Evolutionary conservation across 108 stramenopile species (phyloP).

Genomic region (Epithemia pelagica): DNA sequence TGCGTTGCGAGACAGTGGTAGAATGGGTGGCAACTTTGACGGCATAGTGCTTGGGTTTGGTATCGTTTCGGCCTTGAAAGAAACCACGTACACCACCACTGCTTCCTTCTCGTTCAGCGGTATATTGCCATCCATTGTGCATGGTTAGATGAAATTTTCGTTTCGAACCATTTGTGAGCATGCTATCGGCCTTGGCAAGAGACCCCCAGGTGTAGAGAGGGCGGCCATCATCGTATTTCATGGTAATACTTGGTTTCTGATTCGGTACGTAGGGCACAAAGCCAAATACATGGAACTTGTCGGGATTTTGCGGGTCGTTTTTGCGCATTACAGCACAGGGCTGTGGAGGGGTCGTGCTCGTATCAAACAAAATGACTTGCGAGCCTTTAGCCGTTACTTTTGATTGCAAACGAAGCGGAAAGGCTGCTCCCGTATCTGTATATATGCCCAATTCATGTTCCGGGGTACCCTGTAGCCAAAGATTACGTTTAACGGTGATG

Average conservation of each 20-base stretch:
- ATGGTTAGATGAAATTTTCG: not conserved
- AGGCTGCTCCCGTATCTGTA: not conserved
- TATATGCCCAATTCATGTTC: not conserved
- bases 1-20: not conserved
- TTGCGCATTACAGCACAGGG: not conserved
- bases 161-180: not conserved
- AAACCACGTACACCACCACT: not conserved
- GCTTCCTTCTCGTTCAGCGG: not conserved
- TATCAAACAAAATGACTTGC: not conserved
- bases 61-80: not conserved
- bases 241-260: not conserved
- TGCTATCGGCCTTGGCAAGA: not conserved
- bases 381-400: not conserved
- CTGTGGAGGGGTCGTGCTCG: too few species aligned
- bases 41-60: not conserved
- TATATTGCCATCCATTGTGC: not conserved
- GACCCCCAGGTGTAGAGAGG: not conserved
- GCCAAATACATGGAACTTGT: not conserved
- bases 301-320: not conserved
- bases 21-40: not conserved
- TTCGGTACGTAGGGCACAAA: not conserved
- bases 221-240: not conserved
- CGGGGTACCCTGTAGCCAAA: not conserved
- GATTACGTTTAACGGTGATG: not conserved
- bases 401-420: not conserved